phyloP scores from a whole-genome alignment of 163 green algal genomes.

The Scenedesmus sp. region DNA sequence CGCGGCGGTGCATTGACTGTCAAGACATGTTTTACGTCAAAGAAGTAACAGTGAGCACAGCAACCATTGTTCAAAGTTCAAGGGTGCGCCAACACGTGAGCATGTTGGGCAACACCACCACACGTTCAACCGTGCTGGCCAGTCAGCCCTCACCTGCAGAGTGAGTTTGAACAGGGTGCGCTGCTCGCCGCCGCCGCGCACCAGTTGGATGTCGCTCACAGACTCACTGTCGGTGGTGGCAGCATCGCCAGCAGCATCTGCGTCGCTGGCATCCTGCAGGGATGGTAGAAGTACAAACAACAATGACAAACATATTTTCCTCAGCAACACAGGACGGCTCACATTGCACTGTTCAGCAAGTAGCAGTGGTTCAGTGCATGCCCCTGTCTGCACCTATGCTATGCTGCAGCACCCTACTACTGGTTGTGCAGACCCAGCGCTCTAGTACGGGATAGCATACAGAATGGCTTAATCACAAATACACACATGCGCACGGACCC shows the following conservation, averaged over 20 bases:
- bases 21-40: too few species aligned
- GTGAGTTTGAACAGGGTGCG: constrained; percentile 59
- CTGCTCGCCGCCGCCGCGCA: constrained; percentile 51
- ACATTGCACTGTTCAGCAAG: neutral
- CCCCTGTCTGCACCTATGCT: too few species aligned
- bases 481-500: neutral
- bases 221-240: constrained; percentile 46
- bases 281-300: neutral
- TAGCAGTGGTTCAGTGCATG: too few species aligned
- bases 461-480: neutral
- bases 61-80: too few species aligned
- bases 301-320: neutral
- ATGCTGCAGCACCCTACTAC: too few species aligned
- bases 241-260: constrained; percentile 1
- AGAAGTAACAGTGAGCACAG: too few species aligned
- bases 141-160: constrained; percentile 42
- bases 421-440: too few species aligned
- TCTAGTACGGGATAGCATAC: neutral
- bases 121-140: neutral
- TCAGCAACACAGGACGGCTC: neutral
- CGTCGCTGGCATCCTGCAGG: neutral
- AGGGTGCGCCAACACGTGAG: neutral
- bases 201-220: constrained; percentile 55
- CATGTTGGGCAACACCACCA: neutral
- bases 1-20: too few species aligned